phyloP scores from a whole-genome alignment of 139 green algal species.

The Chlamydomonas eustigma region DNA sequence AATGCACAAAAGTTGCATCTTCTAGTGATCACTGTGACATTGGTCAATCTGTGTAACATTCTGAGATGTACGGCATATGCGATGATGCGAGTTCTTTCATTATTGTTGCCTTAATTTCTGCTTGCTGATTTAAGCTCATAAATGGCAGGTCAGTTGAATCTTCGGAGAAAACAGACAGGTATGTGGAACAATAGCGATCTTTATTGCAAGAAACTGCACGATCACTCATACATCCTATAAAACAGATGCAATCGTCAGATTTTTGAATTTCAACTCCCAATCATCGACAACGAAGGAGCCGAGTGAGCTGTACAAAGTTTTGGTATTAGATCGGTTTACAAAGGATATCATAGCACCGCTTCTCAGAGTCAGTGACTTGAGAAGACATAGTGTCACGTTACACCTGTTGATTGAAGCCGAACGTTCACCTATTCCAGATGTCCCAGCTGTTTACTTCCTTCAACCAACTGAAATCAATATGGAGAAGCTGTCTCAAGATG shows the following conservation, averaged over 20 bases:
- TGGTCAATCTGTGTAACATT: no score
- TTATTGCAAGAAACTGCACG: not conserved
- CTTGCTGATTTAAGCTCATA: no score
- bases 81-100: no score
- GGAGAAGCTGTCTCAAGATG: slow-evolving; percentile 70
- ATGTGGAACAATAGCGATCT: not conserved
- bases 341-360: slow-evolving; percentile 92
- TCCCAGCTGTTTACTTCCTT: slow-evolving; percentile 97
- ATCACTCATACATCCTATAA: not conserved
- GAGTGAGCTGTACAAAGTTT: slow-evolving; percentile 84
- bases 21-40: no score
- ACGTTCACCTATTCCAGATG: slow-evolving; percentile 90
- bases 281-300: slow-evolving; percentile 20
- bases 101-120: no score
- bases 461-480: slow-evolving; percentile 64
- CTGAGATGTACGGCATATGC: no score
- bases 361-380: slow-evolving; percentile 83
- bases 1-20: no score
- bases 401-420: slow-evolving; percentile 84
- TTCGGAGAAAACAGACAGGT: slow-evolving; percentile 73
- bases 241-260: slow-evolving; percentile 42
- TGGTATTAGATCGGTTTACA: slow-evolving; percentile 88
- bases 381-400: slow-evolving; percentile 91
- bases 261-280: slow-evolving; percentile 42
- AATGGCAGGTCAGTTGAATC: slow-evolving; percentile 43